Percentiles rank a stretch among this genome's conserved stretches.
These are phyloP conservation scores for Aspergillus costaricaensis DNA, from an alignment of 2,329 filamentous ascomycete species.

Conservation along the genomic window DNA sequence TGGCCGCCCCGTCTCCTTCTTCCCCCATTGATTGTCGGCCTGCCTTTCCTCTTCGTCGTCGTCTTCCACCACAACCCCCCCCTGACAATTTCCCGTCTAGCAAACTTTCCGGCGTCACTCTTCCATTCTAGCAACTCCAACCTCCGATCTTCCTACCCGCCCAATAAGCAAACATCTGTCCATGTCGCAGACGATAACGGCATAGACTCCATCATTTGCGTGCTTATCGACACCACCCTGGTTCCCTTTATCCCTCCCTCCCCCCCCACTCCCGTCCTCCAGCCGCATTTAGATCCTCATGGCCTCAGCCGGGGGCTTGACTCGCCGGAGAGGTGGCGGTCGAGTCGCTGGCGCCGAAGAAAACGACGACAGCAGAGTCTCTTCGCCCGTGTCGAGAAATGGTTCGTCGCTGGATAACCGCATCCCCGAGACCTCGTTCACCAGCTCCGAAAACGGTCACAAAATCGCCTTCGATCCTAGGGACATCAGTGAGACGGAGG, in stretches of 20 bases:
- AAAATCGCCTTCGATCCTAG: slow-evolving; percentile 97
- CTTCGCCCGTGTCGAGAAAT: slow-evolving; percentile 64
- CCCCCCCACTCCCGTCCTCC: slow-evolving; percentile 18
- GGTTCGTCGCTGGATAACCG: slow-evolving; percentile 58
- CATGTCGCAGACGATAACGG: slow-evolving; percentile 21
- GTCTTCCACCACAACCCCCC: slow-evolving; percentile 14
- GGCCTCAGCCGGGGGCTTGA: slow-evolving; percentile 71
- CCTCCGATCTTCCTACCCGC: background rate
- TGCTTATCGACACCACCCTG: slow-evolving; percentile 15
- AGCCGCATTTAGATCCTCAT: slow-evolving; percentile 45
- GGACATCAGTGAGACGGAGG: slow-evolving; percentile 94
- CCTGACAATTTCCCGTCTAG: slow-evolving; percentile 27
- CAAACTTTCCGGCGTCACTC: slow-evolving; percentile 18
- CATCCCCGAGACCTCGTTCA: slow-evolving; percentile 78
- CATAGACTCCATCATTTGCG: slow-evolving; percentile 17
- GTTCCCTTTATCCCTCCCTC: slow-evolving; percentile 14
- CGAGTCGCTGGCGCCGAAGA: slow-evolving; percentile 60
- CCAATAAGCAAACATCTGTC: slow-evolving; percentile 8
- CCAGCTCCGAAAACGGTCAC: slow-evolving; percentile 85
- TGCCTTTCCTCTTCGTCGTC: slow-evolving; percentile 10
- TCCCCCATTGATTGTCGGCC: slow-evolving; percentile 11
- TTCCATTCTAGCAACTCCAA: slow-evolving; percentile 10
- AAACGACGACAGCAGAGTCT: slow-evolving; percentile 65
- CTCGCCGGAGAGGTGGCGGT: slow-evolving; percentile 67
- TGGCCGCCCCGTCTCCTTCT: slow-evolving; percentile 11